These are phyloP conservation scores for Auxenochlorella pyrenoidosa DNA, from an alignment of 139 green algal genomes.

Conservation along the genomic window DNA sequence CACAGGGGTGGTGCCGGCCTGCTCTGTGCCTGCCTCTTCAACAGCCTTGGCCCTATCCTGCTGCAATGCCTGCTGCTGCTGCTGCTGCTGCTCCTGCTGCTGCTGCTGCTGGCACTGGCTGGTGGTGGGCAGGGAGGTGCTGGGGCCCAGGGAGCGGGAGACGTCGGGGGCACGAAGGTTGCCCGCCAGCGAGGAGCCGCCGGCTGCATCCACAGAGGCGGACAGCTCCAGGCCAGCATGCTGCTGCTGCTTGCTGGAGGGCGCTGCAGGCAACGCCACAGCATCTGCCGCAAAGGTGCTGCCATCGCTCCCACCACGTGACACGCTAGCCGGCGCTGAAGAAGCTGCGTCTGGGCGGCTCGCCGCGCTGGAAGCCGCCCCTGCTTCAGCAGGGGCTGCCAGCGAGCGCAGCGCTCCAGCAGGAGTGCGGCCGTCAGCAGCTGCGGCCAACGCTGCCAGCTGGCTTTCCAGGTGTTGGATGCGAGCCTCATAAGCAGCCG, in stretches of 20 bases:
- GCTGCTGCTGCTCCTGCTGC: background rate
- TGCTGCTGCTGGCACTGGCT: background rate
- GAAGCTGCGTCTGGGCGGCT: background rate
- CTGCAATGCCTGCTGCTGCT: background rate
- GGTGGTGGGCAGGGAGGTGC: background rate
- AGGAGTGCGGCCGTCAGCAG: background rate
- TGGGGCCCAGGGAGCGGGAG: background rate
- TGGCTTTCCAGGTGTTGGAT: conserved; percentile 45
- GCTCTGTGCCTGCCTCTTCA: background rate
- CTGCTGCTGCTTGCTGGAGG: background rate
- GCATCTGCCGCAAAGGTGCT: background rate
- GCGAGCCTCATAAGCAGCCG: conserved; percentile 42
- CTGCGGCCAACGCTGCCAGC: conserved; percentile 18
- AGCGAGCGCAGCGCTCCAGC: background rate
- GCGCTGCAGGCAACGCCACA: background rate
- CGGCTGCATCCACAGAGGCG: conserved; percentile 18
- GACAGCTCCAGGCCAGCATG: background rate
- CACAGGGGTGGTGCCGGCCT: background rate
- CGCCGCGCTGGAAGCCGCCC: background rate
- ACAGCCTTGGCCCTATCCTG: background rate
- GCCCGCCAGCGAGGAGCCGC: background rate
- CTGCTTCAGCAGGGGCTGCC: background rate
- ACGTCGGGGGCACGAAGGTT: background rate
- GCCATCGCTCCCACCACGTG: background rate
- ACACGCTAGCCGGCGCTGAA: background rate